A percentile compares a stretch with the other conserved stretches of the same genome.
These are phyloP conservation scores for Colletotrichum lentis DNA, from an alignment of 2,329 filamentous ascomycete genomes.

Conservation along the genomic window DNA sequence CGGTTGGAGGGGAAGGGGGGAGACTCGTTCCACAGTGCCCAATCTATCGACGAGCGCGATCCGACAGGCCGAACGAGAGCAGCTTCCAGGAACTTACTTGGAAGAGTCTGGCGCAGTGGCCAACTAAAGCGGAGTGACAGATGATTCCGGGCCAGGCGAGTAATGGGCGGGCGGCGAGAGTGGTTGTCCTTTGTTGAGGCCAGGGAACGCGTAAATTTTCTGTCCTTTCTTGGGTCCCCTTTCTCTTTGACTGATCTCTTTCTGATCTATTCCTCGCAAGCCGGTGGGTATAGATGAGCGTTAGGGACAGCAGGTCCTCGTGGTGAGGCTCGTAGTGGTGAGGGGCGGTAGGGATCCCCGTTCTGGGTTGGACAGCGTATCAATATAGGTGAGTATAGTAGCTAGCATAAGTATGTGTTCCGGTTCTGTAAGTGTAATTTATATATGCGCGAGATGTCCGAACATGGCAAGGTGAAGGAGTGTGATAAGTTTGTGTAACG, in stretches of 20 bases:
- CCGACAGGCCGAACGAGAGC: conserved; percentile 45
- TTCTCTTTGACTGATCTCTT: conserved; percentile 16
- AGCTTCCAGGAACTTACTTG: conserved; percentile 51
- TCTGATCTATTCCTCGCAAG: conserved; percentile 11
- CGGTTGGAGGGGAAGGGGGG: conserved; percentile 37
- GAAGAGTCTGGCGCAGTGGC: conserved; percentile 49
- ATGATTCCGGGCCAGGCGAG: conserved; percentile 46
- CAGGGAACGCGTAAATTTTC: conserved; percentile 51
- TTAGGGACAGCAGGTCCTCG: conserved; percentile 52
- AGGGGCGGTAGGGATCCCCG: conserved; percentile 42
- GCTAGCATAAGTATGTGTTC: neutral
- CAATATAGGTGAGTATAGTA: neutral
- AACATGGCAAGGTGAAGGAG: conserved; percentile 48
- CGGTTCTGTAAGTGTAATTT: conserved; percentile 15
- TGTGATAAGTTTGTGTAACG: conserved; percentile 51
- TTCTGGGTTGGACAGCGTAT: conserved; percentile 18
- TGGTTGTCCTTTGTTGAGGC: conserved; percentile 27
- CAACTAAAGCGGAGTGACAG: conserved; percentile 40
- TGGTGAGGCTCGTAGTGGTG: conserved; percentile 46
- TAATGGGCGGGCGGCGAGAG: conserved; percentile 39
- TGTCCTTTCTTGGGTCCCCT: conserved; percentile 26
- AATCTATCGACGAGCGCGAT: conserved; percentile 49
- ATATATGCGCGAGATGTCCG: conserved; percentile 39
- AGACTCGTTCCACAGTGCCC: conserved; percentile 43
- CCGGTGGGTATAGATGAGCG: conserved; percentile 41